These are phyloP conservation scores for Tephrocybe sp. DNA, from an alignment of 768 basidiomycete species.

Conservation along the genomic window DNA sequence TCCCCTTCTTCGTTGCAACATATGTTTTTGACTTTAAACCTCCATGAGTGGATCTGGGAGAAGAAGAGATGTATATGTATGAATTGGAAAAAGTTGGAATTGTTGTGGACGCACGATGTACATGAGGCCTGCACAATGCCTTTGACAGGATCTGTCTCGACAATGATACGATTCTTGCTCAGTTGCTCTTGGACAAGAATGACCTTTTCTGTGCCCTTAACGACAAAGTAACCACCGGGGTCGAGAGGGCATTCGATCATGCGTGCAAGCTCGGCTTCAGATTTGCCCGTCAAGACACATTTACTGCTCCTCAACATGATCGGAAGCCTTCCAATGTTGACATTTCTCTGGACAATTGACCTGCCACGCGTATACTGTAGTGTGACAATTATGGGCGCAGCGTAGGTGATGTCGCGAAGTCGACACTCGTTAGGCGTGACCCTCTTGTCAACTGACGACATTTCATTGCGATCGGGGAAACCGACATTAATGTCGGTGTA, in stretches of 20 bases:
- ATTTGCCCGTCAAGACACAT: constrained; percentile 81
- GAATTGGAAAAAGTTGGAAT: neutral
- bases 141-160: constrained; percentile 90
- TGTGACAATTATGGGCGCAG: constrained; percentile 89
- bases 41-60: constrained; percentile 69
- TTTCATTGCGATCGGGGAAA: constrained; percentile 86
- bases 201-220: constrained; percentile 99
- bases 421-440: constrained; percentile 98
- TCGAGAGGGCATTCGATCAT: constrained; percentile 98
- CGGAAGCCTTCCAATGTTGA: constrained; percentile 87
- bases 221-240: constrained; percentile 99
- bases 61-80: neutral
- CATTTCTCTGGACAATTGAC: constrained; percentile 82
- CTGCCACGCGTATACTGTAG: constrained; percentile 94
- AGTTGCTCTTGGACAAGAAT: constrained; percentile 98
- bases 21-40: constrained; percentile 97
- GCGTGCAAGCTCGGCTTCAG: constrained; percentile 79
- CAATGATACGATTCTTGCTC: constrained; percentile 98
- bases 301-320: constrained; percentile 97
- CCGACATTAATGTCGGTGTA: constrained; percentile 96
- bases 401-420: constrained; percentile 91
- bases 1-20: constrained; percentile 91
- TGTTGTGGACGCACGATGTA: constrained; percentile 70
- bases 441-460: constrained; percentile 69
- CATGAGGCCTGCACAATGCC: constrained; percentile 92